Conservation (phyloP, 2,329 filamentous ascomycete species). For the Seiridium cupressi region DNA sequence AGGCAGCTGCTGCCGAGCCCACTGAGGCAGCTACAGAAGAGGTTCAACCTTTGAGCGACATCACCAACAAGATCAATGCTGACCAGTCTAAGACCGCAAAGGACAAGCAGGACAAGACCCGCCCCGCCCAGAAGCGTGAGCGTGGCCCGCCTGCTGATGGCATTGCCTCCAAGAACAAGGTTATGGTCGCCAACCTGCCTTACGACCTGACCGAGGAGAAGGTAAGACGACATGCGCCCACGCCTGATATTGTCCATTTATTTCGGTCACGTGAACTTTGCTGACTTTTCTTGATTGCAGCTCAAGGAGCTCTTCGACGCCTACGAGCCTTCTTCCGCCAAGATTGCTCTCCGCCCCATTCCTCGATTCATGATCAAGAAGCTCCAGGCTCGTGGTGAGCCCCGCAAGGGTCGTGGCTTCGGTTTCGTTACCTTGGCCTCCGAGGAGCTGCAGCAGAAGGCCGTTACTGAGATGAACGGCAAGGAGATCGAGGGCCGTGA, state of each 20-base stretch:
- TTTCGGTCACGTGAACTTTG: background rate
- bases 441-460: constrained; percentile 96
- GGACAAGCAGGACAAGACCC: constrained; percentile 36
- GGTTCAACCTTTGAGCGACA: constrained; percentile 51
- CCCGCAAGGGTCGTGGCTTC: constrained; percentile 98
- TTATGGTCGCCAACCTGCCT: constrained; percentile 99
- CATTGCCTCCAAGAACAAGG: constrained; percentile 98
- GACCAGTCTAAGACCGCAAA: constrained; percentile 25
- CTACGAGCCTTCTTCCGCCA: constrained; percentile 91
- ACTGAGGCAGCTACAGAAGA: constrained; percentile 48
- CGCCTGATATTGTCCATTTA: background rate
- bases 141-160: constrained; percentile 96
- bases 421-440: constrained; percentile 95
- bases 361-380: constrained; percentile 99
- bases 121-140: constrained; percentile 64
- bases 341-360: constrained; percentile 97
- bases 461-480: constrained; percentile 96
- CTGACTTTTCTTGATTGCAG: constrained; percentile 43
- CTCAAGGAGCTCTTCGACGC: constrained; percentile 95
- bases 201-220: constrained; percentile 98
- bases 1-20: constrained; percentile 38
- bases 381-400: constrained; percentile 95
- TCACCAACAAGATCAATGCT: constrained; percentile 50
- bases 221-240: constrained; percentile 49
- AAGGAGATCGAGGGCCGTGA: constrained; percentile 98